phyloP scores from a whole-genome alignment of 345 rosid genomes.

The Brassica napus region DNA sequence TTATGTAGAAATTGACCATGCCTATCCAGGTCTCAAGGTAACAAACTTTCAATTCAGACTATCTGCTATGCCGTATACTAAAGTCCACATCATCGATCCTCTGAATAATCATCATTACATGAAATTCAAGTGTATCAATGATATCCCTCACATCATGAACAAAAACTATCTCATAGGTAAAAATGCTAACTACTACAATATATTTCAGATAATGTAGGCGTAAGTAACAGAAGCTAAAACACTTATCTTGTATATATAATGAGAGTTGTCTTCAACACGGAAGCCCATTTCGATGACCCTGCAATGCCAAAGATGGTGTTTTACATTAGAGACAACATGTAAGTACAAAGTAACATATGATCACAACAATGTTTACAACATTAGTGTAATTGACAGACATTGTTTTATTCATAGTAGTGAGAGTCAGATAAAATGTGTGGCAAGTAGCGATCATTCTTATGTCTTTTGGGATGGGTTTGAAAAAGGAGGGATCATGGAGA shows the following conservation, averaged over 20 bases:
- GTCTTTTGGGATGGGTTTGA: background rate
- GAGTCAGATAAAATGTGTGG: background rate
- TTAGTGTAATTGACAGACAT: background rate
- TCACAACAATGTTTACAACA: too few species aligned
- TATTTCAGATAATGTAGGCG: background rate
- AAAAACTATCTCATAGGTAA: background rate
- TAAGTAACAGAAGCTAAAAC: background rate
- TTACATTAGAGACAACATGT: background rate
- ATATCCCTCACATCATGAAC: background rate
- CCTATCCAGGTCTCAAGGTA: background rate
- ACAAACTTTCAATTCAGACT: background rate
- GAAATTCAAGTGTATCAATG: background rate
- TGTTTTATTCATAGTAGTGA: background rate
- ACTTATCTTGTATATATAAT: background rate
- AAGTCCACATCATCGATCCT: background rate
- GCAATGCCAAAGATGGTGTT: background rate
- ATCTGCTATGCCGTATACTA: background rate
- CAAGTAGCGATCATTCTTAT: background rate
- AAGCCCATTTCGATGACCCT: background rate
- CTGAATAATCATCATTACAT: background rate
- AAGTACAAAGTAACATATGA: background rate
- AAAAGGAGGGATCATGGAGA: background rate
- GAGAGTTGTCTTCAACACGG: background rate
- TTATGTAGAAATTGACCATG: background rate
- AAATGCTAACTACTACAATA: background rate